Conservation (phyloP, 2,329 filamentous ascomycete genomes). For the Verticillium albo-atrum region DNA sequence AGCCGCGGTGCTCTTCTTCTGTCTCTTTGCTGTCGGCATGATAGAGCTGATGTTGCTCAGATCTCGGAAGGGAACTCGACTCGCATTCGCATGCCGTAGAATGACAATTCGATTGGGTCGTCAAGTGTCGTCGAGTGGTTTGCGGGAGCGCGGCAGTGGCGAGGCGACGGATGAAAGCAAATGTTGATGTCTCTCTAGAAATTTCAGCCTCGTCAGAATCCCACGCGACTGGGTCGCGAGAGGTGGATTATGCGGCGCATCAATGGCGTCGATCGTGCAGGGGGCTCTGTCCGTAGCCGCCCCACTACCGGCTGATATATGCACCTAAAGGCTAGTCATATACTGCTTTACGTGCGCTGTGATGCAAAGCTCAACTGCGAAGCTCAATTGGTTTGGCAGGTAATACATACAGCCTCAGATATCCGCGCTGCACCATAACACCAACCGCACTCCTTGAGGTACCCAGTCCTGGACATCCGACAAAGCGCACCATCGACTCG, state of each 20-base stretch:
- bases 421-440: not conserved
- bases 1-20: slow-evolving; percentile 46
- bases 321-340: not conserved
- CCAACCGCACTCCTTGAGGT: not conserved
- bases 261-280: not conserved
- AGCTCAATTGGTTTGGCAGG: not conserved
- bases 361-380: not conserved
- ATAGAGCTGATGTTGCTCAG: slow-evolving; percentile 9
- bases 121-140: not conserved
- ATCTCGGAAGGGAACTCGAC: not conserved
- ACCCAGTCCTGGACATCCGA: not conserved
- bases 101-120: not conserved
- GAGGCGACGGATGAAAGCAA: not conserved
- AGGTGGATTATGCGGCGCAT: not conserved
- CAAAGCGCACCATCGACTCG: not conserved
- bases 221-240: not conserved
- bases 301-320: not conserved
- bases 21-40: slow-evolving; percentile 58
- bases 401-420: not conserved
- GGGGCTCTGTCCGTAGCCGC: not conserved
- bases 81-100: not conserved
- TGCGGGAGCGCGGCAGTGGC: not conserved
- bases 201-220: slow-evolving; percentile 28
- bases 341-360: not conserved
- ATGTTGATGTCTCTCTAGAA: slow-evolving; percentile 11